A percentile compares a stretch with the other conserved stretches of the same genome.
Evolutionary conservation across 2,329 filamentous ascomycete genomes (phyloP).

Genomic region (Thielaviopsis cerberus): DNA sequence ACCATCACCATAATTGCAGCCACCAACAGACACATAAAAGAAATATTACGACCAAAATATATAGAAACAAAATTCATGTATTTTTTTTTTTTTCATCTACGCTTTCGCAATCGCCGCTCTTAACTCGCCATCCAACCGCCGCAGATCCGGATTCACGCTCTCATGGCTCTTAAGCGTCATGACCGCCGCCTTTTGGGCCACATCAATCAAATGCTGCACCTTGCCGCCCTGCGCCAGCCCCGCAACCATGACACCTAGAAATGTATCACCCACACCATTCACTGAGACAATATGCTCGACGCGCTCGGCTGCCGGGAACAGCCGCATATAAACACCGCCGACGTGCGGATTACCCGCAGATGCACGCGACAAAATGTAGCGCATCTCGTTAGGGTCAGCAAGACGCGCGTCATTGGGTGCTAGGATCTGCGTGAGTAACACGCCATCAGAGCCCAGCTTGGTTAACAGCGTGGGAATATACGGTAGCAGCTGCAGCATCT

Average conservation of each 20-base stretch:
- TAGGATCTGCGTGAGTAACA: constrained; percentile 57
- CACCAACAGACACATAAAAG: no score
- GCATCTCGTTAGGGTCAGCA: constrained; percentile 38
- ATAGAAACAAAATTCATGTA: not conserved
- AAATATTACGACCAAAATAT: no score
- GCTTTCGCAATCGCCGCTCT: constrained; percentile 13
- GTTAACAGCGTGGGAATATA: constrained; percentile 72
- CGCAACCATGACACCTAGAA: constrained; percentile 68
- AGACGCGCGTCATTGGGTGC: constrained; percentile 48
- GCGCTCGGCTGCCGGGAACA: constrained; percentile 47
- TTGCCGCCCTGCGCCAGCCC: constrained; percentile 45
- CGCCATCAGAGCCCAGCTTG: constrained; percentile 61
- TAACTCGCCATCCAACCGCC: constrained; percentile 25
- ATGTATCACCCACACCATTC: constrained; percentile 87
- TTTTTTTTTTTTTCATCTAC: not conserved
- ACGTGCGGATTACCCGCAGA: constrained; percentile 31
- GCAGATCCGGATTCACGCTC: constrained; percentile 46
- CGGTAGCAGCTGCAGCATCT: constrained; percentile 67
- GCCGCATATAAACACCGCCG: constrained; percentile 66
- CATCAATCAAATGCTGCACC: constrained; percentile 45
- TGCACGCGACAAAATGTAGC: constrained; percentile 53
- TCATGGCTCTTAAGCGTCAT: constrained; percentile 58
- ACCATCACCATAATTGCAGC: not conserved
- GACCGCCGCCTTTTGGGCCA: constrained; percentile 68
- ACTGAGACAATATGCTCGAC: constrained; percentile 56